A percentile compares a stretch with the other conserved stretches of the same genome.
These are phyloP conservation scores for Mycena polygramma DNA, from an alignment of 768 basidiomycete species.

Conservation along the genomic window DNA sequence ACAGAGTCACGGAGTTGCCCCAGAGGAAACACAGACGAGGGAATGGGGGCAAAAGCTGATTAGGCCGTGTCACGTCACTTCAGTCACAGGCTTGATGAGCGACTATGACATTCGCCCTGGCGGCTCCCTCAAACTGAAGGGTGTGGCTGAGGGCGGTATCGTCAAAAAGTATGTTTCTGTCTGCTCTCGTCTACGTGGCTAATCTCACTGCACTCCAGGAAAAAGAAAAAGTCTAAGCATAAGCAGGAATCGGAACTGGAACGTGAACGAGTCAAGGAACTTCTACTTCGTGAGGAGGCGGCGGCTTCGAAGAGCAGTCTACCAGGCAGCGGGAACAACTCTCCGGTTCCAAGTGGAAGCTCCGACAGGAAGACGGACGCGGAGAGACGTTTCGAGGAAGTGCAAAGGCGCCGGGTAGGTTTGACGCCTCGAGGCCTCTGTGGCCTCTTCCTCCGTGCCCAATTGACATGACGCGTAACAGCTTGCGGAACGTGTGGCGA, in stretches of 20 bases:
- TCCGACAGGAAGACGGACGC: conserved; percentile 84
- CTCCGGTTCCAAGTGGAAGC: conserved; percentile 67
- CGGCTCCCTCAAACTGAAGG: conserved; percentile 92
- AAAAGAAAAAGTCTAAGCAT: conserved; percentile 86
- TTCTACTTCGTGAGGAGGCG: conserved; percentile 62
- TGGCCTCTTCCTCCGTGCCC: conserved; percentile 27
- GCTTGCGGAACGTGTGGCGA: conserved; percentile 82
- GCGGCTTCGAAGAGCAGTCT: conserved; percentile 53
- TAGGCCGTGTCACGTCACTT: conserved; percentile 10
- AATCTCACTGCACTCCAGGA: conserved; percentile 59
- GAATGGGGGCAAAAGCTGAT: conserved; percentile 11
- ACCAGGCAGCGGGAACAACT: conserved; percentile 70
- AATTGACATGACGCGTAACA: conserved; percentile 45
- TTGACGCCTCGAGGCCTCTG: conserved; percentile 7
- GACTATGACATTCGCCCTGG: conserved; percentile 90
- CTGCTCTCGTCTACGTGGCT: conserved; percentile 29
- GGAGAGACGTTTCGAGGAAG: conserved; percentile 89
- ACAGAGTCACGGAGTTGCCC: neutral
- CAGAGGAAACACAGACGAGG: neutral
- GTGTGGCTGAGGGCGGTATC: conserved; percentile 81
- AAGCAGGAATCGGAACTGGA: conserved; percentile 64
- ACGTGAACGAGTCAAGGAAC: conserved; percentile 64
- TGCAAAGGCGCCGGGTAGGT: conserved; percentile 84
- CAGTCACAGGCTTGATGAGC: conserved; percentile 64
- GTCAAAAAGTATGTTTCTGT: conserved; percentile 80